Percentiles rank a stretch among this genome's conserved stretches.
phyloP scores from a whole-genome alignment of 1,139 yeast species.

The Candida sanyaensis region DNA sequence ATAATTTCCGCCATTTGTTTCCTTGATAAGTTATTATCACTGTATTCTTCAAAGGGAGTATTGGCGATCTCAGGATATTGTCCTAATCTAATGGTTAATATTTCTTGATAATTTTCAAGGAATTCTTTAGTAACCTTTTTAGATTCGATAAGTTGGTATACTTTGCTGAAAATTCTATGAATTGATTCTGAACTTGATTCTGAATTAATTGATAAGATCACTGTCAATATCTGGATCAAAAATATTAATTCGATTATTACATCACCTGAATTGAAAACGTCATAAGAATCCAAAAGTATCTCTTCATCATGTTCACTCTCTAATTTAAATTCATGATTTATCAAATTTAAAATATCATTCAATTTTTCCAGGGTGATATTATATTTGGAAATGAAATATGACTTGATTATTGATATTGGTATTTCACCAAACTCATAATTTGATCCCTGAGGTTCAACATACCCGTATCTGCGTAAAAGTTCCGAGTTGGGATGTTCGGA shows the following conservation, averaged over 20 bases:
- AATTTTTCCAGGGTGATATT: conserved; percentile 23
- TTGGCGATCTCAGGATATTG: conserved; percentile 42
- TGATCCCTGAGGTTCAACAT: conserved; percentile 77
- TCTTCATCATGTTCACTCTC: conserved; percentile 42
- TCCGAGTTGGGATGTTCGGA: conserved; percentile 92
- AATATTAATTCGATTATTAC: conserved; percentile 57
- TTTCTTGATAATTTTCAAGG: conserved; percentile 28
- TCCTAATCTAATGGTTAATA: conserved; percentile 34
- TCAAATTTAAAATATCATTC: conserved; percentile 30
- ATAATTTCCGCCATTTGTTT: conserved; percentile 54
- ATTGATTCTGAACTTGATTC: conserved; percentile 34
- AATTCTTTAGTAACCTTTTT: conserved; percentile 41
- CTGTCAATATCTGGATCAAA: conserved; percentile 52
- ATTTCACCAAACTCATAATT: conserved; percentile 82
- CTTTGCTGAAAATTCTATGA: conserved; percentile 48
- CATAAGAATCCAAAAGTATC: conserved; percentile 58
- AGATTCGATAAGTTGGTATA: conserved; percentile 47
- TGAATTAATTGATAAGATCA: conserved; percentile 36
- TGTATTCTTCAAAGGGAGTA: conserved; percentile 19
- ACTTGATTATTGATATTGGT: conserved; percentile 41
- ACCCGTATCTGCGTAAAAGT: conserved; percentile 85
- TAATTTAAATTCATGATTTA: conserved; percentile 20
- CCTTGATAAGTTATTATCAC: conserved; percentile 13
- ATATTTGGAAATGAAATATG: conserved; percentile 28
- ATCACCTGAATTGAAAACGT: conserved; percentile 58